Percentiles rank a stretch among this genome's conserved stretches.
These are phyloP conservation scores for Xylariaceae sp. DNA, from an alignment of 2,329 filamentous ascomycete genomes.

Conservation along the genomic window DNA sequence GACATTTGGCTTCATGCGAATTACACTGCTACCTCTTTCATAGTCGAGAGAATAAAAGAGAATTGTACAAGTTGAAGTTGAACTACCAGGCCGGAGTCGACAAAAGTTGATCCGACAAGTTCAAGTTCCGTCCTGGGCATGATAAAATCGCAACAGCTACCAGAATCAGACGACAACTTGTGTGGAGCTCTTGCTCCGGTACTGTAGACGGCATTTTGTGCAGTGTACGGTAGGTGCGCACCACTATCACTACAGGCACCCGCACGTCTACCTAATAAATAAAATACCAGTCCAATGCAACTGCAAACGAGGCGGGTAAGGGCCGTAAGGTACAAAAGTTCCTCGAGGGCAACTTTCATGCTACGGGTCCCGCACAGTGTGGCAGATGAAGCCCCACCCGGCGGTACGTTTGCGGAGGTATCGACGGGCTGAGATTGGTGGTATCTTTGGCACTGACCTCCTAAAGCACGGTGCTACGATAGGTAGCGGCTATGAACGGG, in stretches of 20 bases:
- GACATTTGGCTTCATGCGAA: too few relatives aligned
- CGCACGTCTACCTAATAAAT: not conserved
- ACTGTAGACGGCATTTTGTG: not conserved
- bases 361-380: conserved; percentile 11
- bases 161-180: not conserved
- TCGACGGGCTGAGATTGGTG: not conserved
- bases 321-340: too few relatives aligned
- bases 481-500: conserved; percentile 12
- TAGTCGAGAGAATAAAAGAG: too few relatives aligned
- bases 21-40: too few relatives aligned
- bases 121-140: too few relatives aligned
- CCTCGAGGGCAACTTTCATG: too few relatives aligned
- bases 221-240: not conserved
- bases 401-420: not conserved
- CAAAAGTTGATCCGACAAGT: not conserved
- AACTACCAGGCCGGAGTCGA: not conserved
- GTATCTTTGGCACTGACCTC: not conserved
- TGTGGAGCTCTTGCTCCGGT: not conserved
- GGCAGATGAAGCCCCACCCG: not conserved
- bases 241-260: not conserved
- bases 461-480: not conserved
- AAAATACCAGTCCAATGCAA: too few relatives aligned
- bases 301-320: too few relatives aligned
- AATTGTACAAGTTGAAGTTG: not conserved
- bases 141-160: not conserved